phyloP scores from a whole-genome alignment of 495 filamentous ascomycete species.

The Podospora pseudopauciseta region DNA sequence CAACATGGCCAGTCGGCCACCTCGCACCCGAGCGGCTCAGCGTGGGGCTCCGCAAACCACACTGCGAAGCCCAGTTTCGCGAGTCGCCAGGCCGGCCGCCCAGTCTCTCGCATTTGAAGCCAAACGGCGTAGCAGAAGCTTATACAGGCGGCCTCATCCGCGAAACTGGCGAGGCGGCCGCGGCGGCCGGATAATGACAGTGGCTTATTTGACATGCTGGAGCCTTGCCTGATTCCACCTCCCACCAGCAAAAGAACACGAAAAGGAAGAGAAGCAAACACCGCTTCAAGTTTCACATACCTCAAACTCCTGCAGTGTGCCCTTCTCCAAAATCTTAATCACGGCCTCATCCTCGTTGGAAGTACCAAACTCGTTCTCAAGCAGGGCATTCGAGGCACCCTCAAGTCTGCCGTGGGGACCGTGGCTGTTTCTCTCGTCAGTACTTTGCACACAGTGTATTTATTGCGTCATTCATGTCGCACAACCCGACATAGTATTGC shows the following conservation, averaged over 20 bases:
- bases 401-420: slow-evolving; percentile 80
- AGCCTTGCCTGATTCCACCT: neutral
- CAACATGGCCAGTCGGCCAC: slow-evolving; percentile 9
- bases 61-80: slow-evolving; percentile 12
- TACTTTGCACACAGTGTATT: neutral
- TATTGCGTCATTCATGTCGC: slow-evolving; percentile 5
- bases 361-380: slow-evolving; percentile 89
- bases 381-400: slow-evolving; percentile 62
- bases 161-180: neutral
- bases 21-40: slow-evolving; percentile 4
- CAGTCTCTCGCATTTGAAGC: neutral
- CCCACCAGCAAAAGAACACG: neutral
- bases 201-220: neutral
- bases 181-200: neutral
- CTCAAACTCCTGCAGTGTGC: slow-evolving; percentile 61
- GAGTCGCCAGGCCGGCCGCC: slow-evolving; percentile 10
- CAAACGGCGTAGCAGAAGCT: neutral
- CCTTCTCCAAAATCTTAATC: slow-evolving; percentile 72
- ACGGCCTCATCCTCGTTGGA: slow-evolving; percentile 71
- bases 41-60: neutral
- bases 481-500: neutral
- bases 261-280: slow-evolving; percentile 6
- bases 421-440: slow-evolving; percentile 54
- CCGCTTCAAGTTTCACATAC: slow-evolving; percentile 45
- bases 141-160: neutral